These are phyloP conservation scores for Globisporangium yorkense DNA, from an alignment of 352 stramenopile species.

Conservation along the genomic window DNA sequence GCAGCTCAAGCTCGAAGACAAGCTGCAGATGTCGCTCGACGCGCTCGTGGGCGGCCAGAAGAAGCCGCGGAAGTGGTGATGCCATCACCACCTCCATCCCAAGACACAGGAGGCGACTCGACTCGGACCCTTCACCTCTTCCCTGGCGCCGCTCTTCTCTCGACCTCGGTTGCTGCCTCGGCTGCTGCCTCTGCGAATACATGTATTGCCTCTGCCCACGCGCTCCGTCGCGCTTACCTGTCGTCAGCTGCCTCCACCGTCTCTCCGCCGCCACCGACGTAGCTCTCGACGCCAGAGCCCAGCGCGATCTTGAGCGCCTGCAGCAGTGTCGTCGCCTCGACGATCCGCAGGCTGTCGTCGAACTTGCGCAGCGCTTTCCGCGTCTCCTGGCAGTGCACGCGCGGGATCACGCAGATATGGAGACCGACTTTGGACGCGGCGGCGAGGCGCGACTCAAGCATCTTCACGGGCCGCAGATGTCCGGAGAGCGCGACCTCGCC, in stretches of 20 bases:
- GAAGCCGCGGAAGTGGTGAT: slow-evolving; percentile 10
- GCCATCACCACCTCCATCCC: neutral
- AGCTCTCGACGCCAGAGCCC: slow-evolving; percentile 4
- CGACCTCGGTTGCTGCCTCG: neutral
- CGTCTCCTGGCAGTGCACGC: slow-evolving; percentile 37
- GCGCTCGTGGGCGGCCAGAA: slow-evolving; percentile 36
- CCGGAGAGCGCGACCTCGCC: slow-evolving; percentile 79
- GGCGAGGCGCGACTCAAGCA: slow-evolving; percentile 72
- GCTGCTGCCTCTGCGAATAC: slow-evolving; percentile 8
- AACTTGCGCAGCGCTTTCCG: slow-evolving; percentile 51
- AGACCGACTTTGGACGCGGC: slow-evolving; percentile 81
- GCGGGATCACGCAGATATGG: slow-evolving; percentile 65
- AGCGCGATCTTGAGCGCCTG: slow-evolving; percentile 65
- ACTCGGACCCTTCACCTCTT: neutral
- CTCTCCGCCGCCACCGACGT: neutral
- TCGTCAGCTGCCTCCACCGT: neutral
- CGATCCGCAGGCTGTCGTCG: slow-evolving; percentile 37
- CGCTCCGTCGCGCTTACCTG: slow-evolving; percentile 1
- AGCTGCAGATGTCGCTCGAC: slow-evolving; percentile 59
- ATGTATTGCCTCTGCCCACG: slow-evolving; percentile 7
- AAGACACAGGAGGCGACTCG: neutral
- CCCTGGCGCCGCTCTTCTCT: neutral
- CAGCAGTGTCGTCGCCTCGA: slow-evolving; percentile 60
- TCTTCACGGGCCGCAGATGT: slow-evolving; percentile 73
- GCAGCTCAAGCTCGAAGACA: slow-evolving; percentile 48